Conservation (phyloP, 345 rosid genomes). For the Garcia nutans region DNA sequence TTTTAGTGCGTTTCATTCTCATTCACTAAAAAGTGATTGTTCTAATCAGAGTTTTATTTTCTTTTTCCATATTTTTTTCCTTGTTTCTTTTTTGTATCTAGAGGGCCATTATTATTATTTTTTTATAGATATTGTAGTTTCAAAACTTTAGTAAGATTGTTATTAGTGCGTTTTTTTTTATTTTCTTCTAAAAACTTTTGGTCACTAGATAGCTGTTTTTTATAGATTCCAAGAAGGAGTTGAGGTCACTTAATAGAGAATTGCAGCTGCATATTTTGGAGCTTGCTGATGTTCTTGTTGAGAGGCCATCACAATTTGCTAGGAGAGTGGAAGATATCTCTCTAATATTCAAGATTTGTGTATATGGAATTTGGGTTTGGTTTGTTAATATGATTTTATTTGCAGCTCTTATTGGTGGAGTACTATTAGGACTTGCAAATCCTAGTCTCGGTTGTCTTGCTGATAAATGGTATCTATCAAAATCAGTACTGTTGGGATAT, state of each 20-base stretch:
- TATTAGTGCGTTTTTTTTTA: no score
- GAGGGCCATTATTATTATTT: no score
- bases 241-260: slow-evolving; percentile 74
- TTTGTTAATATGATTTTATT: slow-evolving; percentile 8
- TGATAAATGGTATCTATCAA: slow-evolving; percentile 65
- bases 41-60: no score
- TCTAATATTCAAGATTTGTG: slow-evolving; percentile 62
- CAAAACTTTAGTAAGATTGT: no score
- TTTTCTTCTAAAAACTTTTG: no score
- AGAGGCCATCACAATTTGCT: slow-evolving; percentile 93
- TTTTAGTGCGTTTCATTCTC: no score
- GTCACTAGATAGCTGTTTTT: neutral
- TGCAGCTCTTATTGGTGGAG: slow-evolving; percentile 84
- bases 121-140: no score
- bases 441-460: slow-evolving; percentile 87
- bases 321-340: slow-evolving; percentile 91
- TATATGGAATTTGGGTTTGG: neutral
- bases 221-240: slow-evolving; percentile 83
- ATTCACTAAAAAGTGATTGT: no score
- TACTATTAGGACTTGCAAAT: slow-evolving; percentile 74
- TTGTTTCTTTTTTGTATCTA: no score
- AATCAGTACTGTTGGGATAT: slow-evolving; percentile 72
- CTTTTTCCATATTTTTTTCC: no score
- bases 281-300: slow-evolving; percentile 94
- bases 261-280: slow-evolving; percentile 85